A percentile compares a stretch with the other conserved stretches of the same genome.
phyloP scores from a whole-genome alignment of 768 basidiomycete species.

The Kwoniella sp. region DNA sequence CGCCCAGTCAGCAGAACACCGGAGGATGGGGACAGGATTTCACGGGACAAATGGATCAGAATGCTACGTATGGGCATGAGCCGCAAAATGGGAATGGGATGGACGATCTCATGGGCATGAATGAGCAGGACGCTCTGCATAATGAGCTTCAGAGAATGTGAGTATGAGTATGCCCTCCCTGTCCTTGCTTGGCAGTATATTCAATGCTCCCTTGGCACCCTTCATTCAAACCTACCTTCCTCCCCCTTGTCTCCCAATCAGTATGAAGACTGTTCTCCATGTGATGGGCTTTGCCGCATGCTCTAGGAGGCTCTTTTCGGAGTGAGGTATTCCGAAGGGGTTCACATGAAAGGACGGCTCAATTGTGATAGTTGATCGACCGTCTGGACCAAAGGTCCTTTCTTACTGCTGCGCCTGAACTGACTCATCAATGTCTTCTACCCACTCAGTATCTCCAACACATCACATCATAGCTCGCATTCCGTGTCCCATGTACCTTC shows the following conservation, averaged over 20 bases:
- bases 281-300: neutral
- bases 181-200: neutral
- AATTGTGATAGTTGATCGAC: neutral
- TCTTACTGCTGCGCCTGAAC: neutral
- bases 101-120: slow-evolving; percentile 17
- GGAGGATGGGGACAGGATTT: slow-evolving; percentile 28
- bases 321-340: neutral
- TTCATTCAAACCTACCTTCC: neutral
- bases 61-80: slow-evolving; percentile 3
- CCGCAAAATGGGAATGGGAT: slow-evolving; percentile 5
- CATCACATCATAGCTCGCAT: slow-evolving; percentile 23
- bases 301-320: neutral
- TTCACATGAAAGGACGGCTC: neutral
- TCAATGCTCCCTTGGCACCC: neutral
- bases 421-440: neutral
- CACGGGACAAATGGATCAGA: slow-evolving; percentile 18
- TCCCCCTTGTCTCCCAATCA: neutral
- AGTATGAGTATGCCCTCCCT: slow-evolving; percentile 14
- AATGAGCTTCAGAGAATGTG: slow-evolving; percentile 31
- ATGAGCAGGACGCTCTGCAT: slow-evolving; percentile 20
- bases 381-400: neutral
- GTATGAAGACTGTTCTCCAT: too few species aligned
- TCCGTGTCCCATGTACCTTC: slow-evolving; percentile 9
- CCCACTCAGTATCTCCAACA: slow-evolving; percentile 24
- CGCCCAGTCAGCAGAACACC: slow-evolving; percentile 6